Conservation (phyloP, 257 asterid species). For the Jasminum sambac region DNA sequence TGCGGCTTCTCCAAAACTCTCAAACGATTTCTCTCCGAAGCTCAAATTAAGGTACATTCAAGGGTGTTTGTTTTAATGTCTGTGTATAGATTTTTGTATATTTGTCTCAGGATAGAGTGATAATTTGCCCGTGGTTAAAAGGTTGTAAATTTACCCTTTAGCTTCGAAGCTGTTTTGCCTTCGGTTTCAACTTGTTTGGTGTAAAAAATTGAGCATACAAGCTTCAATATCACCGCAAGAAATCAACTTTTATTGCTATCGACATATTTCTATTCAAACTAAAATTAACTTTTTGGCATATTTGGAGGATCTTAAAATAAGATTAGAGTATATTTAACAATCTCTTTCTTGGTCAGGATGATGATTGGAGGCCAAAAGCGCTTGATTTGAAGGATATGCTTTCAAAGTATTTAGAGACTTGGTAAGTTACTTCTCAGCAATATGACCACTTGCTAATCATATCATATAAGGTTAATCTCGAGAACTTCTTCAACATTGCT, state of each 20-base stretch:
- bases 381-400: slow-evolving; percentile 60
- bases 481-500: background rate
- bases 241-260: no score
- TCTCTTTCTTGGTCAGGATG: slow-evolving; percentile 46
- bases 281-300: no score
- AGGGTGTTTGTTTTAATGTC: background rate
- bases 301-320: background rate
- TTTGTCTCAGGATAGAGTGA: background rate
- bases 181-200: no score
- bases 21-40: slow-evolving; percentile 48
- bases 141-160: background rate
- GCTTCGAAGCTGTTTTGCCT: background rate
- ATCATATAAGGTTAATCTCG: background rate
- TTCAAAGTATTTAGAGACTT: slow-evolving; percentile 44
- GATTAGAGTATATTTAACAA: slow-evolving; percentile 1
- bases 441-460: background rate
- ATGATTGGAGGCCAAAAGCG: slow-evolving; percentile 61
- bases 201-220: no score
- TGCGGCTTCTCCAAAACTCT: slow-evolving; percentile 51
- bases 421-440: slow-evolving; percentile 38
- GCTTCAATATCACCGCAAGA: no score
- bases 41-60: slow-evolving; percentile 45
- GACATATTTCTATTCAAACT: no score
- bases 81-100: background rate
- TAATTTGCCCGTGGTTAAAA: background rate